These are phyloP conservation scores for Candolleomyces eurysporus DNA, from an alignment of 768 basidiomycete species.

Conservation along the genomic window DNA sequence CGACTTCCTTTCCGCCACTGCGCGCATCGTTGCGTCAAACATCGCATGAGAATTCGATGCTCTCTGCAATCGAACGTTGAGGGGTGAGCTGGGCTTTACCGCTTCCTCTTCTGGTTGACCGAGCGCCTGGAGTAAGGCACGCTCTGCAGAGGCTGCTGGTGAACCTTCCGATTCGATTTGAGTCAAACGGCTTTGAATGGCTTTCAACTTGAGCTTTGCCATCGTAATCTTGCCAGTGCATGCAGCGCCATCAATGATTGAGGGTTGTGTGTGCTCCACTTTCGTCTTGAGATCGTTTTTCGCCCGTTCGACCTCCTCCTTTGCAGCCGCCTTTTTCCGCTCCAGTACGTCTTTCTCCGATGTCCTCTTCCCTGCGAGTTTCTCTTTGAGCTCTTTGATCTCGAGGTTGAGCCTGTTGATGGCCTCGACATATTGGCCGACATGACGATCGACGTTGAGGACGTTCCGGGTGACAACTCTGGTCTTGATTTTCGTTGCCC, in stretches of 20 bases:
- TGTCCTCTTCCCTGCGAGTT: constrained; percentile 69
- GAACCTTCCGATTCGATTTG: constrained; percentile 48
- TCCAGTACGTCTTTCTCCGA: constrained; percentile 61
- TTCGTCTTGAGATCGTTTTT: constrained; percentile 71
- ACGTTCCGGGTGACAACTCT: constrained; percentile 95
- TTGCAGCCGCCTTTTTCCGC: constrained; percentile 70
- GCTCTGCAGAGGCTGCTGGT: constrained; percentile 64
- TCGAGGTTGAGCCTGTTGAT: constrained; percentile 86
- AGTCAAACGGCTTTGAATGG: constrained; percentile 59
- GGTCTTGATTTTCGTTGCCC: constrained; percentile 97
- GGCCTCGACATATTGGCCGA: constrained; percentile 92
- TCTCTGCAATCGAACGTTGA: constrained; percentile 59
- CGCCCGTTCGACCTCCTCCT: constrained; percentile 69
- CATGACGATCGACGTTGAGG: constrained; percentile 91
- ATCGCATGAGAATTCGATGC: constrained; percentile 75
- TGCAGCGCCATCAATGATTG: constrained; percentile 72
- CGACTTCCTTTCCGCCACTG: constrained; percentile 74
- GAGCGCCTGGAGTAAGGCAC: constrained; percentile 62
- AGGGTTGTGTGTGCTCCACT: constrained; percentile 65
- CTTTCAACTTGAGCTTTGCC: constrained; percentile 64
- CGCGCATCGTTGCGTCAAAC: constrained; percentile 85
- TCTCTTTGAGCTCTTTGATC: constrained; percentile 83
- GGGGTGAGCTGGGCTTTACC: constrained; percentile 53
- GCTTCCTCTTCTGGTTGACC: constrained; percentile 70
- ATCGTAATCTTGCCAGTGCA: constrained; percentile 71